Evolutionary conservation across 257 asterid genomes (phyloP).

Genomic region (Euphrasia confusa): DNA sequence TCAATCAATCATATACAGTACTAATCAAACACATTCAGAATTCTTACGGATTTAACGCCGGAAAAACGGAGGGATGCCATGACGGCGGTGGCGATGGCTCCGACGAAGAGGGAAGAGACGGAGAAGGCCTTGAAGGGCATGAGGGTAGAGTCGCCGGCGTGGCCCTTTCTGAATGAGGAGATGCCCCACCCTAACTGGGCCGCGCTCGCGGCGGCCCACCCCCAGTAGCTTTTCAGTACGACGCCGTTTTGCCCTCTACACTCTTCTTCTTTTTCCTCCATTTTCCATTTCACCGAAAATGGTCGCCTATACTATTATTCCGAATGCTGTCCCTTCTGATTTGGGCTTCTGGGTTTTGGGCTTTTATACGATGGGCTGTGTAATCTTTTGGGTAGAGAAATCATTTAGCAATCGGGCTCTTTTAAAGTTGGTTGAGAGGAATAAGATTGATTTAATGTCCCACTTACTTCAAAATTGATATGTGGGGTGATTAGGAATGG

Average conservation of each 20-base stretch:
- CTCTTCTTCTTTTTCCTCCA: slow-evolving; percentile 41
- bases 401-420: too few relatives aligned
- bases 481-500: too few relatives aligned
- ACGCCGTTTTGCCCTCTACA: slow-evolving; percentile 24
- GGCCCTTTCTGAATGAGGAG: slow-evolving; percentile 39
- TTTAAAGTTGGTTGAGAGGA: too few relatives aligned
- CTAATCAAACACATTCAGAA: neutral
- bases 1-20: too few relatives aligned
- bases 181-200: slow-evolving; percentile 63
- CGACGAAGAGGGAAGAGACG: slow-evolving; percentile 73
- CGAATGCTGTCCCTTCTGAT: neutral
- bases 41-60: slow-evolving; percentile 60
- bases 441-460: too few relatives aligned
- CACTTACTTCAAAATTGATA: too few relatives aligned
- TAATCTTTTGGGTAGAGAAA: neutral
- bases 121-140: slow-evolving; percentile 84
- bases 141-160: slow-evolving; percentile 42
- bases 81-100: slow-evolving; percentile 58
- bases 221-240: slow-evolving; percentile 34
- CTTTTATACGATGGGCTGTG: neutral
- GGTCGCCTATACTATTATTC: neutral
- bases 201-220: slow-evolving; percentile 62
- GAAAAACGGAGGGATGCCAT: slow-evolving; percentile 46
- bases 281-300: slow-evolving; percentile 16
- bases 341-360: neutral